Evolutionary conservation across 805 yeast genomes (phyloP).

Genomic region (Starmerella powellii): DNA sequence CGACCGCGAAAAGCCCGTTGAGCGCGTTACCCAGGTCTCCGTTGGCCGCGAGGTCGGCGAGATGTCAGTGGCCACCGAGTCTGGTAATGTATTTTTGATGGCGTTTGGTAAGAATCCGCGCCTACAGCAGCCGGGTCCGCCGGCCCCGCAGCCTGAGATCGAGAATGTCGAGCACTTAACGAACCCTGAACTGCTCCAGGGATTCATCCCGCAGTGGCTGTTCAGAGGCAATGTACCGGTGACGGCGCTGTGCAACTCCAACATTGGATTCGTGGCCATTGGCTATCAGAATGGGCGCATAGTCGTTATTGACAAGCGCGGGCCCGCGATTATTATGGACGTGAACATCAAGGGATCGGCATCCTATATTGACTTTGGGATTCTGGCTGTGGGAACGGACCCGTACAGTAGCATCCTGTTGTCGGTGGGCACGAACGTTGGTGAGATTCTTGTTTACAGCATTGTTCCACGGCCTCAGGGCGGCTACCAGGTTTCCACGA

Average conservation of each 20-base stretch:
- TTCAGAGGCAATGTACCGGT: slow-evolving; percentile 39
- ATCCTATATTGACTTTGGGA: slow-evolving; percentile 60
- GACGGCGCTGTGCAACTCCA: slow-evolving; percentile 52
- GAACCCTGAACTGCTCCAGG: slow-evolving; percentile 40
- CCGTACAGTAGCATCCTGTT: slow-evolving; percentile 60
- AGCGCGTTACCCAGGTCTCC: slow-evolving; percentile 47
- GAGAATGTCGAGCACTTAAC: slow-evolving; percentile 44
- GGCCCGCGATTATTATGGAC: slow-evolving; percentile 52
- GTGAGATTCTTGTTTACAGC: slow-evolving; percentile 55
- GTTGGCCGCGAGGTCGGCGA: slow-evolving; percentile 72
- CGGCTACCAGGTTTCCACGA: slow-evolving; percentile 25
- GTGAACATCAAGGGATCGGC: slow-evolving; percentile 28
- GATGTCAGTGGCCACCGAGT: slow-evolving; percentile 50
- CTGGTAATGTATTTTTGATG: slow-evolving; percentile 67
- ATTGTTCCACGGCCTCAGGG: slow-evolving; percentile 54
- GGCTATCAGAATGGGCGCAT: slow-evolving; percentile 64
- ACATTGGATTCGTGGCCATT: slow-evolving; percentile 72
- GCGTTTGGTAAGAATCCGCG: slow-evolving; percentile 48
- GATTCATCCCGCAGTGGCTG: slow-evolving; percentile 47
- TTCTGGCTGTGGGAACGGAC: slow-evolving; percentile 55
- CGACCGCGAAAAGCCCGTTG: slow-evolving; percentile 29
- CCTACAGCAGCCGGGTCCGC: slow-evolving; percentile 14
- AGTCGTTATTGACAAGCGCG: slow-evolving; percentile 61
- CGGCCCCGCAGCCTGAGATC: slow-evolving; percentile 18
- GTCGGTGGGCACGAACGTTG: slow-evolving; percentile 64